Conservation (phyloP, 345 rosid genomes). For the Xanthoceras sorbifolium region DNA sequence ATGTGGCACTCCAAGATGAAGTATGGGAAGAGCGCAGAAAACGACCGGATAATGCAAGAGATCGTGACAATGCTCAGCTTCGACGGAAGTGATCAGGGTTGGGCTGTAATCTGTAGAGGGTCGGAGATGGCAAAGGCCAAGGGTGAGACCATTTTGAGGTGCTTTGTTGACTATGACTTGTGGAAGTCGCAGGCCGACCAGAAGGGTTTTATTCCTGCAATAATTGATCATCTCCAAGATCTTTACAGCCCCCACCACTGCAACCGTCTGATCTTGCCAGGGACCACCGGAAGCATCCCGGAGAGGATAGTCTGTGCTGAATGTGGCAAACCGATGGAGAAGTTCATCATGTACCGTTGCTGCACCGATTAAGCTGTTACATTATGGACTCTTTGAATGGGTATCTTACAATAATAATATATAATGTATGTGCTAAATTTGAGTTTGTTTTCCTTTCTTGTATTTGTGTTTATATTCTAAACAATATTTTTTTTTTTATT, state of each 20-base stretch:
- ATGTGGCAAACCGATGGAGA: slow-evolving; percentile 53
- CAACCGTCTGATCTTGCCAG: slow-evolving; percentile 33
- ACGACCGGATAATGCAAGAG: slow-evolving; percentile 55
- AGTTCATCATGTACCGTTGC: slow-evolving; percentile 60
- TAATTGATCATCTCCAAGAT: background rate
- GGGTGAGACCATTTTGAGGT: background rate
- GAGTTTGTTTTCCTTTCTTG: background rate
- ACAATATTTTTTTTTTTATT: no score
- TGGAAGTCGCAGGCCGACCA: background rate
- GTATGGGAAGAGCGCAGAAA: slow-evolving; percentile 33
- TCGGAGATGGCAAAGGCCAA: slow-evolving; percentile 12
- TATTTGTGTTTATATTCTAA: background rate
- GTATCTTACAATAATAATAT: no score
- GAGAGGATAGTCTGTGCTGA: slow-evolving; percentile 58
- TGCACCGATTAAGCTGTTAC: slow-evolving; percentile 43
- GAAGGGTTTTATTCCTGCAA: background rate
- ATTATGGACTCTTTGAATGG: no score
- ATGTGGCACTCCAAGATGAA: slow-evolving; percentile 67
- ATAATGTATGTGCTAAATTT: background rate
- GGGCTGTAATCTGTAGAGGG: slow-evolving; percentile 51
- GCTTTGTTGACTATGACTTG: background rate
- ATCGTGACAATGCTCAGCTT: slow-evolving; percentile 52
- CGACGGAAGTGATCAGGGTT: slow-evolving; percentile 56
- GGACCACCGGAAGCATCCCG: slow-evolving; percentile 39
- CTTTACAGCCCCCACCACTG: background rate